These are phyloP conservation scores for Dactylorhiza incarnata DNA, from an alignment of 106 monocot genomes.

Conservation along the genomic window DNA sequence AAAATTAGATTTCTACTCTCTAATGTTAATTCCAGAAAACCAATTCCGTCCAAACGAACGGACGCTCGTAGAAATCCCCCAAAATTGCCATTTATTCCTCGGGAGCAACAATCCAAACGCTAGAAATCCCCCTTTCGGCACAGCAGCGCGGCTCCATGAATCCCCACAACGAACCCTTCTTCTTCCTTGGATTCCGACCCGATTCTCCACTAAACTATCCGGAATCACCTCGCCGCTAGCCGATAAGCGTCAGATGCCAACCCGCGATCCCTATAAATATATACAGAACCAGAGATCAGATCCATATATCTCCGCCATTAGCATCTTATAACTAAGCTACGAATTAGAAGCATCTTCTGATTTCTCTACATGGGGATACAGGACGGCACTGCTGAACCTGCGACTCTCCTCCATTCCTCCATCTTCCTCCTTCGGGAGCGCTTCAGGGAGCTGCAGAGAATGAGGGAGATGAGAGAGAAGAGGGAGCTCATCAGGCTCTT, in stretches of 20 bases:
- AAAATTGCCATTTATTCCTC: constrained; percentile 1
- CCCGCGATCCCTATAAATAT: background rate
- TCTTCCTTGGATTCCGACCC: constrained; percentile 2
- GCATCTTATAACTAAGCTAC: too few relatives aligned
- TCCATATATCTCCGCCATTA: too few relatives aligned
- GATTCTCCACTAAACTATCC: background rate
- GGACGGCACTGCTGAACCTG: background rate
- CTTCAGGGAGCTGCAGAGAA: constrained; percentile 52
- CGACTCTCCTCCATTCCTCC: constrained; percentile 29
- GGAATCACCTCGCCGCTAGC: background rate
- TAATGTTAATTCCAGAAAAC: too few relatives aligned
- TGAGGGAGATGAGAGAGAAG: constrained; percentile 57
- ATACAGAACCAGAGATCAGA: too few relatives aligned
- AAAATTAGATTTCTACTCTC: too few relatives aligned
- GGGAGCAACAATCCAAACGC: constrained; percentile 4
- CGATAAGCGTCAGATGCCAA: background rate
- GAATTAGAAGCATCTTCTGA: too few relatives aligned
- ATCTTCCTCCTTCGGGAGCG: constrained; percentile 68
- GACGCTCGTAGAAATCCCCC: too few relatives aligned
- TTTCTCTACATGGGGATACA: constrained; percentile 8
- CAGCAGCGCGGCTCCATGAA: background rate
- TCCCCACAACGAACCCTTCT: background rate
- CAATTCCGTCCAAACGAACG: too few relatives aligned
- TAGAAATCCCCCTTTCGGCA: background rate
- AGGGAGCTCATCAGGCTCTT: constrained; percentile 26